phyloP scores from a whole-genome alignment of 2,329 filamentous ascomycete genomes.

The Neofusicoccum ribis region DNA sequence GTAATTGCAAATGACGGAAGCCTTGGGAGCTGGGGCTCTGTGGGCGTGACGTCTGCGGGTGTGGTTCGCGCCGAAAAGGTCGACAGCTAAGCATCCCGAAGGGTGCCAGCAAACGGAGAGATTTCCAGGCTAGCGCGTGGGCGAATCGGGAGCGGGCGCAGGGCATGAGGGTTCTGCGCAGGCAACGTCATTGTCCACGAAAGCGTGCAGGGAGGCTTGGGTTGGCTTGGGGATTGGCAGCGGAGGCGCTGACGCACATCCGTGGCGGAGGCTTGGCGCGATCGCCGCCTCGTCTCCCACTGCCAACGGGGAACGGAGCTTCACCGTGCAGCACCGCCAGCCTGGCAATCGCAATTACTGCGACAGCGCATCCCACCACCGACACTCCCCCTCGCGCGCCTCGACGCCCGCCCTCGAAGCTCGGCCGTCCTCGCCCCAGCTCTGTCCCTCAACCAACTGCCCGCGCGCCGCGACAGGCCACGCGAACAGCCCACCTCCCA shows the following conservation, averaged over 20 bases:
- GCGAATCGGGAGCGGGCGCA: neutral
- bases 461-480: neutral
- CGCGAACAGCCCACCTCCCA: constrained; percentile 8
- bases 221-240: neutral
- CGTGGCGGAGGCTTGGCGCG: constrained; percentile 14
- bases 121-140: neutral
- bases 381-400: neutral
- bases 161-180: neutral
- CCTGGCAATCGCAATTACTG: constrained; percentile 17
- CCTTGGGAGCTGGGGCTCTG: no score
- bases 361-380: neutral
- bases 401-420: neutral
- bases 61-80: neutral
- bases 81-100: neutral
- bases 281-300: constrained; percentile 11
- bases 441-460: neutral
- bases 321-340: constrained; percentile 9
- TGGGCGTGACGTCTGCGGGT: no score
- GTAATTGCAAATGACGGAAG: no score
- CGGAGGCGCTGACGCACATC: constrained; percentile 19
- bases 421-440: neutral
- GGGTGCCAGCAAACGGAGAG: constrained; percentile 1
- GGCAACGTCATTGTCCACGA: constrained; percentile 19
- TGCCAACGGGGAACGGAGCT: constrained; percentile 15
- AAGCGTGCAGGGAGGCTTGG: constrained; percentile 10